Conservation (phyloP, 163 green algal genomes). For the Scenedesmus sp. region DNA sequence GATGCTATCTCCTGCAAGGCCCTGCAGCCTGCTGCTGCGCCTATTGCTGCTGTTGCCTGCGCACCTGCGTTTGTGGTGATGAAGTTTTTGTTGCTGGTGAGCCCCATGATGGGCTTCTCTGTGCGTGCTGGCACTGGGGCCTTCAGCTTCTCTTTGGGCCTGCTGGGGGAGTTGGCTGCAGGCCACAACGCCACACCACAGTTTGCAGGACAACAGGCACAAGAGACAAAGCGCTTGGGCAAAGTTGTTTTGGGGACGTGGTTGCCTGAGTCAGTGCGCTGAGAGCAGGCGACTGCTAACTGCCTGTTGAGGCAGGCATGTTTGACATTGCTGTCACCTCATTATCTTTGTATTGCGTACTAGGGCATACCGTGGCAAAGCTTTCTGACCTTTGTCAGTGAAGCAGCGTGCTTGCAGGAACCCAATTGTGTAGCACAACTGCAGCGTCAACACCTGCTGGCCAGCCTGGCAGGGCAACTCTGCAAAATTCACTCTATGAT, state of each 20-base stretch:
- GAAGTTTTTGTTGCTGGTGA: constrained; percentile 89
- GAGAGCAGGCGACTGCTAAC: too few species aligned
- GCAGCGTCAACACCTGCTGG: background rate
- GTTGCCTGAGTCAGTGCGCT: too few species aligned
- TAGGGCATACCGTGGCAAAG: too few species aligned
- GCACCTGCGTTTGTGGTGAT: constrained; percentile 82
- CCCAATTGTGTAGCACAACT: too few species aligned
- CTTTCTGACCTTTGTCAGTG: background rate
- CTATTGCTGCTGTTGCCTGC: background rate
- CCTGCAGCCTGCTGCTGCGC: background rate
- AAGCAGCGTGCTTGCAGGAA: background rate
- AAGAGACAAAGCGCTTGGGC: too few species aligned
- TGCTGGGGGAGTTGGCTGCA: constrained; percentile 65
- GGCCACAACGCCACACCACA: background rate
- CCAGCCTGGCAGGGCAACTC: background rate
- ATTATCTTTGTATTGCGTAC: too few species aligned
- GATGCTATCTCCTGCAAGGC: background rate
- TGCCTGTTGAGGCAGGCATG: too few species aligned
- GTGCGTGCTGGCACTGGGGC: constrained; percentile 67
- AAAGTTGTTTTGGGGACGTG: too few species aligned
- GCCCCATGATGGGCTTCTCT: constrained; percentile 78
- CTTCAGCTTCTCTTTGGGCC: constrained; percentile 75
- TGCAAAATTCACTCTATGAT: too few species aligned
- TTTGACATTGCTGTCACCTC: too few species aligned
- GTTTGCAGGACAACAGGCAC: constrained; percentile 13